Conservation (phyloP, 2,329 filamentous ascomycete genomes). For the Scorias spongiosa region DNA sequence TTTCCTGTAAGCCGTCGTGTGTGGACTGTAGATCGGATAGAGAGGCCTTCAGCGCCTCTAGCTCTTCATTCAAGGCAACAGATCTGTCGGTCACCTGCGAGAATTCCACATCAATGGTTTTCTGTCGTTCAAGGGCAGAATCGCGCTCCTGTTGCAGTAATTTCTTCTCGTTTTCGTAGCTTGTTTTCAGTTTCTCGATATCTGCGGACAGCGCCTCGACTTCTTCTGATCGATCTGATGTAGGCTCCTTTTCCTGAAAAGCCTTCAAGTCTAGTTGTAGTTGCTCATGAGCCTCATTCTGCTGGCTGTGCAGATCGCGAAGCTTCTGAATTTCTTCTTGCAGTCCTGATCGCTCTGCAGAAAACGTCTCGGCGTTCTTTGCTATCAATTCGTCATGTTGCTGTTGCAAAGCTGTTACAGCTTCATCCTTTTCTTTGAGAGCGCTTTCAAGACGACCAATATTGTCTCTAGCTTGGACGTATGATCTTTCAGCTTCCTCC, state of each 20-base stretch:
- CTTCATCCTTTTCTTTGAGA: too few species aligned
- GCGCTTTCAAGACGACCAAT: too few species aligned
- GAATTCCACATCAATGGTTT: neutral
- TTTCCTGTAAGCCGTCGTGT: neutral
- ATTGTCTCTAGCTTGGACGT: too few species aligned
- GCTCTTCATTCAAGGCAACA: conserved; percentile 1
- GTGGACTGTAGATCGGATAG: neutral
- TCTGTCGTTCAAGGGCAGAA: neutral
- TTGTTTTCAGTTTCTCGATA: neutral
- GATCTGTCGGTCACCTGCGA: neutral
- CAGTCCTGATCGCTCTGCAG: too few species aligned
- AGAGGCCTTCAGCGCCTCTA: neutral
- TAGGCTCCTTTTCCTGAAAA: neutral
- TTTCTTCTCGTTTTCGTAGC: neutral
- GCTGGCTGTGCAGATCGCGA: too few species aligned
- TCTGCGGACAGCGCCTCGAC: neutral
- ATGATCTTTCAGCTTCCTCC: too few species aligned
- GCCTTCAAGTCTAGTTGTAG: neutral
- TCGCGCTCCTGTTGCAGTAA: neutral
- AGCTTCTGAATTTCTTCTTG: too few species aligned
- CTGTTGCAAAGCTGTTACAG: too few species aligned
- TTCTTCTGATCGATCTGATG: neutral
- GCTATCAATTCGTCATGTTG: too few species aligned
- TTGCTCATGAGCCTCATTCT: neutral
- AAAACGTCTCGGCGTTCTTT: too few species aligned